Base-by-base conservation (phyloP, 257 asterid genomes). In the Craterostigma plantagineum region DNA sequence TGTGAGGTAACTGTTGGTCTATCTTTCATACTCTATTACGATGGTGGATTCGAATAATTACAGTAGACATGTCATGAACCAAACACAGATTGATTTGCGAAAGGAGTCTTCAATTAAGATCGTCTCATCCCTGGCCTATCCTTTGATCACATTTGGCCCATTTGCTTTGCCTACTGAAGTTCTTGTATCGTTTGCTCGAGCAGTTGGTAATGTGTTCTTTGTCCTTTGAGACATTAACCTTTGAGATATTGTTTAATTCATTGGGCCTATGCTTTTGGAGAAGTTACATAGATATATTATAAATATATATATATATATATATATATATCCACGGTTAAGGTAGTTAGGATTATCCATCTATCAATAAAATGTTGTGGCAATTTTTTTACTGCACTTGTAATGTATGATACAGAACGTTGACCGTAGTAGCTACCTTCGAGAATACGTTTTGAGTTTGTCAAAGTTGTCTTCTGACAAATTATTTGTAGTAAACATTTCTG, bases 151-250 rank as follows among this genome's bases (percentile, higher is more conserved):
- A 44, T 82, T 82, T 60, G 95, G 98, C 33, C 93, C 95, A 56
- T 79, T 87, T 70, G 65, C 79, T 68, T 87, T 86, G 18, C 93
- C 95, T 61, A 50, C 63, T 48, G 91, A 87, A 56, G 95, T 82
- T 65, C 82, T 87, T 18, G 61, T 58, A 54, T 72, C 86, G 51
- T 66, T 82, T 42, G 62, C 95, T 50, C 71, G 60, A 45, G 98
- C 92, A 46, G 71, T 64, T 53, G 98, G 98, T 87, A 82, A 67
- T 58, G 50, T 53, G 33, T n/a, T n/a, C 33, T 55, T 11, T 45
- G 43, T 43, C 34, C 52, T 33, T 9, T 44, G 30, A 23, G 2
- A 6, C 43, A 46, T n/a, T n/a, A n/a, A n/a, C n/a, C n/a, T n/a
- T n/a, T n/a, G n/a, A n/a, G n/a, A n/a, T n/a, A n/a, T n/a, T 36